Evolutionary conservation across 139 green algal species (phyloP).

Genomic region (Chlorella ohadii): DNA sequence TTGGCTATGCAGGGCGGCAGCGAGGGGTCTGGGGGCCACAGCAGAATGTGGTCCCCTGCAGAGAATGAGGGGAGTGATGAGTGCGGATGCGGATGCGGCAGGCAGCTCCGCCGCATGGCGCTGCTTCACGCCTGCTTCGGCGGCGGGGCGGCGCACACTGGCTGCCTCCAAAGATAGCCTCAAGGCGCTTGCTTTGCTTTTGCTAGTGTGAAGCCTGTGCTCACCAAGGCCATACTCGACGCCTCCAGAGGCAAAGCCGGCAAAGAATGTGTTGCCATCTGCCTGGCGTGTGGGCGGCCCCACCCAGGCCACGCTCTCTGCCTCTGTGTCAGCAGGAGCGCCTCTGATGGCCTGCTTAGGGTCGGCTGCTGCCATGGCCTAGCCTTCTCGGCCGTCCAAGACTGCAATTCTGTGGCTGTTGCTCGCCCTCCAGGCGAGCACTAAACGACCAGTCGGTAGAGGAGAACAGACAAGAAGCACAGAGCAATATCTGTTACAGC

Average conservation of each 20-base stretch:
- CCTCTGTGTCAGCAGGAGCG: background rate
- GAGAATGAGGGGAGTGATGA: background rate
- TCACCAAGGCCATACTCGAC: background rate
- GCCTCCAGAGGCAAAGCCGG: background rate
- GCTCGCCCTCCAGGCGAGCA: too few species aligned
- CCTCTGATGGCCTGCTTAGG: background rate
- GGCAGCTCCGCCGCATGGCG: background rate
- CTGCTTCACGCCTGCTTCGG: too few species aligned
- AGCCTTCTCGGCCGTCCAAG: too few species aligned
- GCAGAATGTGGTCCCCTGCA: slow-evolving; percentile 41
- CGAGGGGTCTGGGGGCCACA: slow-evolving; percentile 21
- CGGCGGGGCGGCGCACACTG: too few species aligned
- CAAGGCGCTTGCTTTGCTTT: too few species aligned
- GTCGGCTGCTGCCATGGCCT: too few species aligned
- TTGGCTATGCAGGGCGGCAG: slow-evolving; percentile 20
- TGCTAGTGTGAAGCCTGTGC: background rate
- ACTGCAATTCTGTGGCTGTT: too few species aligned
- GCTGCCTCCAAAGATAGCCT: too few species aligned
- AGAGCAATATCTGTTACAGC: too few species aligned
- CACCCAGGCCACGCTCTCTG: background rate
- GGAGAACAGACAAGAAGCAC: too few species aligned
- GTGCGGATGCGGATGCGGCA: background rate
- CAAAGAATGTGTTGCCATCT: background rate
- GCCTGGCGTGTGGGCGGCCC: background rate
- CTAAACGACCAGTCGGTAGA: too few species aligned